phyloP scores from a whole-genome alignment of 2,329 filamentous ascomycete genomes.

The Phialophora tarda region DNA sequence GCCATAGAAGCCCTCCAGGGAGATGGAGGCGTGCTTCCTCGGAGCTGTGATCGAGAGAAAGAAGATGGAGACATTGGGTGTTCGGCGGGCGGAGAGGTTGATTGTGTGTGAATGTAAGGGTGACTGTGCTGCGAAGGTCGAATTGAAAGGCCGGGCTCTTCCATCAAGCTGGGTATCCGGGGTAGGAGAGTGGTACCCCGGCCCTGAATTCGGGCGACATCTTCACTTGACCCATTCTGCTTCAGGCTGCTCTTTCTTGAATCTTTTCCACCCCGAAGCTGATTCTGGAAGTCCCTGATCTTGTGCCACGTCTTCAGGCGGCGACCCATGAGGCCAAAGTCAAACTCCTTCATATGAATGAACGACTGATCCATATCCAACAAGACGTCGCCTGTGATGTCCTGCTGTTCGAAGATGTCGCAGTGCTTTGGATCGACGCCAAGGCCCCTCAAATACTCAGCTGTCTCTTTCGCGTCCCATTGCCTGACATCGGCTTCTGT shows the following conservation, averaged over 20 bases:
- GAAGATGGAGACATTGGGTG: conserved; percentile 40
- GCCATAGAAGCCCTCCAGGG: conserved; percentile 52
- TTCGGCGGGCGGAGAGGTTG: conserved; percentile 19
- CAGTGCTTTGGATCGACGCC: conserved; percentile 91
- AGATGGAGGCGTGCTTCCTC: conserved; percentile 51
- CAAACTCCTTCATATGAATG: conserved; percentile 92
- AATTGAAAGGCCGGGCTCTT: conserved; percentile 43
- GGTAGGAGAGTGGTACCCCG: conserved; percentile 50
- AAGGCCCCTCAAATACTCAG: conserved; percentile 82
- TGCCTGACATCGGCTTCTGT: conserved; percentile 73
- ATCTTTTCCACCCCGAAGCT: conserved; percentile 68
- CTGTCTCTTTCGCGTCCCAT: conserved; percentile 83
- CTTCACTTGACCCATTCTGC: conserved; percentile 45
- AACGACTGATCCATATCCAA: conserved; percentile 95
- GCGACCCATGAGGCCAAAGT: conserved; percentile 86
- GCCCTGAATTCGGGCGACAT: conserved; percentile 51
- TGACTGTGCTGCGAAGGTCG: conserved; percentile 32
- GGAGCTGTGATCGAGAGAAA: conserved; percentile 33
- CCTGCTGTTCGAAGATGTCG: conserved; percentile 91
- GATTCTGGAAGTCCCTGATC: conserved; percentile 88
- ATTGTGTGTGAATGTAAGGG: conserved; percentile 21
- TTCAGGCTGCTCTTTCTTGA: conserved; percentile 42
- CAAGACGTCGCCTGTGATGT: conserved; percentile 92
- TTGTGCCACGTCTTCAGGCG: conserved; percentile 96
- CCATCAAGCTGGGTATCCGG: conserved; percentile 51